phyloP scores from a whole-genome alignment of 345 rosid genomes.

The Trapa incisa region DNA sequence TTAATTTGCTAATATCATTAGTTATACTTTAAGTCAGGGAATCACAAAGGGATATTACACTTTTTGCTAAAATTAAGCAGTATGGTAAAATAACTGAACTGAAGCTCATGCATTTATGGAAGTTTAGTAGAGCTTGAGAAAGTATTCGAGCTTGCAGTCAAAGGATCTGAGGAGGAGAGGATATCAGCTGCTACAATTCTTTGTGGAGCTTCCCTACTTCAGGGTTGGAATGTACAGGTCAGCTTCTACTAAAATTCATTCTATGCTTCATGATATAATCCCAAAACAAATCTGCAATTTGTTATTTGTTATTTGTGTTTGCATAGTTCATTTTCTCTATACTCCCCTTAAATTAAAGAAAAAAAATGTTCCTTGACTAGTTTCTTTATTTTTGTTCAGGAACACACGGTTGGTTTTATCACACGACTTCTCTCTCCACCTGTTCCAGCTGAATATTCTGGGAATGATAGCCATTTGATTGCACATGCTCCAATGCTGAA shows the following conservation, averaged over 20 bases:
- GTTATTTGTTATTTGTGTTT: background rate
- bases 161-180: constrained; percentile 80
- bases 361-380: background rate
- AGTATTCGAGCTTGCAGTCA: constrained; percentile 72
- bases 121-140: constrained; percentile 95
- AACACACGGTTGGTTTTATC: constrained; percentile 69
- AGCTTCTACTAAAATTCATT: constrained; percentile 1
- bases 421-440: constrained; percentile 77
- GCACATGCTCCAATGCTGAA: constrained; percentile 68
- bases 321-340: background rate
- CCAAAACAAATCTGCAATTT: background rate
- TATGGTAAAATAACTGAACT: constrained; percentile 72
- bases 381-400: constrained; percentile 35
- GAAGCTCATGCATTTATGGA: constrained; percentile 91
- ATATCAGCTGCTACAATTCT: constrained; percentile 82
- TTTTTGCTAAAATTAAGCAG: constrained; percentile 48
- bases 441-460: constrained; percentile 43
- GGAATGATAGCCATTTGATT: constrained; percentile 60
- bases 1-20: constrained; percentile 2
- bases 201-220: constrained; percentile 87
- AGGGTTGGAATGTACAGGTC: constrained; percentile 98
- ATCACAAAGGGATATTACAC: constrained; percentile 44
- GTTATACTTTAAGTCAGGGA: constrained; percentile 60
- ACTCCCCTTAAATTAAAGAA: background rate
- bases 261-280: background rate